Conservation (phyloP, 164 flowering plant genomes). For the Vitis rupestris region DNA sequence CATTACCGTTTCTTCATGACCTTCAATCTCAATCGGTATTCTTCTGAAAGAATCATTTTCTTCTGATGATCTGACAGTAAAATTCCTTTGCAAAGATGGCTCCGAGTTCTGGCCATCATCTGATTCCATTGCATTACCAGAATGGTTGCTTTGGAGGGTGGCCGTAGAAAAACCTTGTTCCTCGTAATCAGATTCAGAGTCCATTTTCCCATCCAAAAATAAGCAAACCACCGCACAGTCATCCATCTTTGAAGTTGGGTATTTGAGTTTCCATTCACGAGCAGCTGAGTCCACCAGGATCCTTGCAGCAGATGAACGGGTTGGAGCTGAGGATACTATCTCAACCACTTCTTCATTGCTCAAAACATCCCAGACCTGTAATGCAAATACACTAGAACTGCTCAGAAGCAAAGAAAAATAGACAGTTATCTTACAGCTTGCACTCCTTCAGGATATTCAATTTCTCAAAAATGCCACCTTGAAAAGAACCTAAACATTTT, state of each 20-base stretch:
- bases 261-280: constrained; percentile 83
- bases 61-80: constrained; percentile 66
- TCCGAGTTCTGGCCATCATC: constrained; percentile 73
- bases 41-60: constrained; percentile 36
- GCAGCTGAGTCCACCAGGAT: constrained; percentile 77
- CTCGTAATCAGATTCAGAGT: constrained; percentile 71
- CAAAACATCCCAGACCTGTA: constrained; percentile 93
- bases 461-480: too few species aligned
- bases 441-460: too few species aligned
- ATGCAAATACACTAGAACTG: neutral
- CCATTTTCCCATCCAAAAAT: constrained; percentile 81
- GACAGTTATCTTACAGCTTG: too few species aligned
- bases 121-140: constrained; percentile 59
- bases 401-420: too few species aligned
- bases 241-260: constrained; percentile 95
- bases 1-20: constrained; percentile 20
- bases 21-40: constrained; percentile 32
- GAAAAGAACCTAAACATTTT: too few species aligned
- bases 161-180: constrained; percentile 65
- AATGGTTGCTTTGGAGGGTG: constrained; percentile 54
- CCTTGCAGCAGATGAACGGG: constrained; percentile 72
- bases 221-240: constrained; percentile 93
- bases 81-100: constrained; percentile 68
- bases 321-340: constrained; percentile 67
- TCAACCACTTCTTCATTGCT: constrained; percentile 93